Percentiles rank a stretch among this genome's conserved stretches.
phyloP scores from a whole-genome alignment of 2,329 filamentous ascomycete genomes.

The Talaromyces islandicus region DNA sequence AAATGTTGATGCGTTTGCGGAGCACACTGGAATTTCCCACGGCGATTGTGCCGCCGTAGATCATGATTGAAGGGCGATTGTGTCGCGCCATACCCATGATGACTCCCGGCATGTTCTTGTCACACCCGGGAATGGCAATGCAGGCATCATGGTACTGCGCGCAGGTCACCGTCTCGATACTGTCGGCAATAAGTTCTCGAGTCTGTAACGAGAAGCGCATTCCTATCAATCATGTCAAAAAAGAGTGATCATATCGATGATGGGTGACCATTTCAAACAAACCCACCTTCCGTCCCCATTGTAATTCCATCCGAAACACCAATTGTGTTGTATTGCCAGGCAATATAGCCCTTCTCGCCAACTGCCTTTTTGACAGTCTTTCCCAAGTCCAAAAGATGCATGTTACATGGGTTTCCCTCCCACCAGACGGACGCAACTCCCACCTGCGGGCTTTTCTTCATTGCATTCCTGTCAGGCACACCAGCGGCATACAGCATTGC shows the following conservation, averaged over 20 bases:
- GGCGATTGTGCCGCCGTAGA: conserved; percentile 87
- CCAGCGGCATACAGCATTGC: conserved; percentile 95
- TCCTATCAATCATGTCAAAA: conserved; percentile 44
- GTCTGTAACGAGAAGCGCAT: conserved; percentile 93
- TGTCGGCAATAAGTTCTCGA: conserved; percentile 88
- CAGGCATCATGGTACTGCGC: conserved; percentile 91
- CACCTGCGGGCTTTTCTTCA: conserved; percentile 87
- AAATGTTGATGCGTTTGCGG: conserved; percentile 77
- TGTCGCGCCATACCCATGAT: conserved; percentile 86
- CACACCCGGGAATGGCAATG: conserved; percentile 87
- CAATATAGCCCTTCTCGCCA: conserved; percentile 77
- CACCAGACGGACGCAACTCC: conserved; percentile 92
- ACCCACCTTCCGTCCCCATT: conserved; percentile 81
- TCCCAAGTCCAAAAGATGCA: conserved; percentile 73
- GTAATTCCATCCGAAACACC: conserved; percentile 89
- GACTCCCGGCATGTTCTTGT: conserved; percentile 96
- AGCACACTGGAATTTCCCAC: conserved; percentile 77
- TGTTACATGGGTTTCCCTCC: conserved; percentile 94
- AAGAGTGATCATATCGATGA: background rate
- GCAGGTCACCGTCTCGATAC: conserved; percentile 86
- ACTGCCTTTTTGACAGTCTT: conserved; percentile 81
- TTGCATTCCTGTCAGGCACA: conserved; percentile 72
- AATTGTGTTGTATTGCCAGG: conserved; percentile 90
- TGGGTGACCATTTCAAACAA: too few species aligned
- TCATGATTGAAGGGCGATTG: conserved; percentile 89